phyloP scores from a whole-genome alignment of 2,329 filamentous ascomycete genomes.

The Intubia oerlemansii region DNA sequence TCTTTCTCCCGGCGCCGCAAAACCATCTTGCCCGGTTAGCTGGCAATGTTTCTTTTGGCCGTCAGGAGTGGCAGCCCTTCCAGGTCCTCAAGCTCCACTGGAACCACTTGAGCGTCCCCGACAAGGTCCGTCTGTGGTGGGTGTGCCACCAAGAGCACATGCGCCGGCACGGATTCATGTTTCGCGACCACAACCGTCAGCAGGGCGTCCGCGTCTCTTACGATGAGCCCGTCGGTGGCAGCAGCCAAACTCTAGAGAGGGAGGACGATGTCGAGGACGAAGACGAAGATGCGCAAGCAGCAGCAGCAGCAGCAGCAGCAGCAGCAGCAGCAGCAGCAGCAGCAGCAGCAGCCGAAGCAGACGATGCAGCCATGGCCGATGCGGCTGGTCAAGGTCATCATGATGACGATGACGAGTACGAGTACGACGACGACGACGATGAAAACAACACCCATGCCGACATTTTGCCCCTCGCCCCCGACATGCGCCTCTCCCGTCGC shows the following conservation, averaged over 20 bases:
- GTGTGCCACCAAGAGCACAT: constrained; percentile 11
- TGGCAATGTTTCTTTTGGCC: constrained; percentile 14
- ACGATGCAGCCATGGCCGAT: too few species aligned
- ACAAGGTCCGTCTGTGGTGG: constrained; percentile 17
- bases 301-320: constrained; percentile 8
- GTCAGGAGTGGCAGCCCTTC: constrained; percentile 20
- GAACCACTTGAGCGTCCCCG: constrained; percentile 14
- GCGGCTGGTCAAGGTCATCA: too few species aligned
- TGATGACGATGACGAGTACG: too few species aligned
- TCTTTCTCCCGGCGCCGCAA: too few species aligned
- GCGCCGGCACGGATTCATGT: constrained; percentile 5
- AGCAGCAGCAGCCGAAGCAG: too few species aligned
- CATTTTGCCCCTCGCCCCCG: too few species aligned
- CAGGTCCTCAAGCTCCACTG: constrained; percentile 24
- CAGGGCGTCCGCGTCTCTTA: constrained; percentile 7
- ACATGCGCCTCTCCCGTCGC: constrained; percentile 2
- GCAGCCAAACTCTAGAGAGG: too few species aligned
- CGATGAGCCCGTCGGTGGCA: constrained; percentile 13
- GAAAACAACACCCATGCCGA: background rate
- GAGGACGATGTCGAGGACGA: constrained; percentile 1
- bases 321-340: constrained; percentile 3
- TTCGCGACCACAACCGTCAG: constrained; percentile 14
- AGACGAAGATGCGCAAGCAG: too few species aligned
- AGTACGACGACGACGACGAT: too few species aligned
- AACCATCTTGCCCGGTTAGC: too few species aligned